phyloP scores from a whole-genome alignment of 2,329 filamentous ascomycete genomes.

The Beauveria sp. region DNA sequence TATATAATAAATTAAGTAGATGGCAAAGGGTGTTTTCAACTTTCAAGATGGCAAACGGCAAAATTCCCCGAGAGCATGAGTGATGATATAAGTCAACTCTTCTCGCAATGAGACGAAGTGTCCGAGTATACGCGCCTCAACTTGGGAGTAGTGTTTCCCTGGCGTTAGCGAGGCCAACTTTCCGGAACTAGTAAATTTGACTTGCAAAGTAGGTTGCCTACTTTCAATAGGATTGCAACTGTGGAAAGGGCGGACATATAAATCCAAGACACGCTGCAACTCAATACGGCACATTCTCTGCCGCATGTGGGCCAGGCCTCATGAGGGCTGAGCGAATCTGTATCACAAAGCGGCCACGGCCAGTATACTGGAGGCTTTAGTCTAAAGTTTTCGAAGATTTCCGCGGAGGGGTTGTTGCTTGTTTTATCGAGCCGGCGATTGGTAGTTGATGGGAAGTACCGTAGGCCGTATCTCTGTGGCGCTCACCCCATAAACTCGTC shows the following conservation, averaged over 20 bases:
- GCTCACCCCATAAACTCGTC: neutral
- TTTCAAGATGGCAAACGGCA: neutral
- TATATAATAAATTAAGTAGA: neutral
- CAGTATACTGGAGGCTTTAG: neutral
- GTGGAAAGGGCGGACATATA: neutral
- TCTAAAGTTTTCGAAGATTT: neutral
- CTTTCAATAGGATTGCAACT: neutral
- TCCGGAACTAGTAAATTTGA: neutral
- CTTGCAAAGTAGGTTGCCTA: neutral
- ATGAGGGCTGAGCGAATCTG: neutral
- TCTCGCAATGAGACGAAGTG: neutral
- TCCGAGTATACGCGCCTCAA: neutral
- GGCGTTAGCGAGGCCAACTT: neutral
- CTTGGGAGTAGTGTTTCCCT: neutral
- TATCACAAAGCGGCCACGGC: neutral
- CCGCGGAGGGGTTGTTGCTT: neutral
- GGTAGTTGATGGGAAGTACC: neutral
- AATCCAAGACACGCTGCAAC: neutral
- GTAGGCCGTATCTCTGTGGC: conserved; percentile 4
- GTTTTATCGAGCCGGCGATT: neutral
- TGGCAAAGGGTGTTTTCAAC: neutral
- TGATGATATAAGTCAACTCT: neutral
- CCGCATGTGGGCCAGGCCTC: conserved; percentile 3
- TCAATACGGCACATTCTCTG: conserved; percentile 6
- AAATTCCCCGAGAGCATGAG: neutral